Base-by-base conservation (phyloP, 2,329 filamentous ascomycete species). In the Dothidotthia symphoricarpi region DNA sequence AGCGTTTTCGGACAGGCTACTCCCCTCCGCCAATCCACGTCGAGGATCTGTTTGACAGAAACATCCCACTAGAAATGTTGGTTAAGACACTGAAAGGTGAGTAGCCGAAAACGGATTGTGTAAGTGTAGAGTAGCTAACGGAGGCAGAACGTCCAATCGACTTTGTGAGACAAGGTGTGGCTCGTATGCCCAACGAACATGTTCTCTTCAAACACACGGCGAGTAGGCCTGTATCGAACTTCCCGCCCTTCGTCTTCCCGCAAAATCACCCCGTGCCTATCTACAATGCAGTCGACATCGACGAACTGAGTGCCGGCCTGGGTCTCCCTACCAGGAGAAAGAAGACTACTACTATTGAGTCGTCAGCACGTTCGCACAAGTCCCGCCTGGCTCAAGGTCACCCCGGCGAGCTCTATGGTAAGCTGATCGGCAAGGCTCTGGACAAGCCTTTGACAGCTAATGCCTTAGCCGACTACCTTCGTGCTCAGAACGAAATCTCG, bases 391-490 rank as follows among this genome's bases (percentile, higher is more conserved):
- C 32, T 15, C 39, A 47, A 16, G 27, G 28, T 12, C 10, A 28
- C 22, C 28, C 31, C 8, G 34, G 43, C 24, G 31, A 19, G 13
- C 37, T 53, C 7, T 42, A 45, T 39, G 44, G 45, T 47, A 50
- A 51, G 45, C 52, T 59, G 16, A 51, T 59, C 12, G 47, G 34
- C 7, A 34, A 34, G 40, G 55, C 55, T 16, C 35, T 54, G 16
- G 41, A 42, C 14, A 52, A 48, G 36, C 41, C 53, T 31, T 45
- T 59, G 26, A 57, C 52, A 10, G 48, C 53, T 26, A 38, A 50
- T 34, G 39, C 28, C 10, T 33, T 59, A 41, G 55, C 48, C 34
- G 39, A 45, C 15, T 44, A 43, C 16, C 30, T 58, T 9, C 28
- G 34, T 3, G 39, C 28, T n/a, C 36, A 37, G 24, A 43, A 33